Evolutionary conservation across 139 green algal species (phyloP).

Genomic region (Klebsormidium nitens): DNA sequence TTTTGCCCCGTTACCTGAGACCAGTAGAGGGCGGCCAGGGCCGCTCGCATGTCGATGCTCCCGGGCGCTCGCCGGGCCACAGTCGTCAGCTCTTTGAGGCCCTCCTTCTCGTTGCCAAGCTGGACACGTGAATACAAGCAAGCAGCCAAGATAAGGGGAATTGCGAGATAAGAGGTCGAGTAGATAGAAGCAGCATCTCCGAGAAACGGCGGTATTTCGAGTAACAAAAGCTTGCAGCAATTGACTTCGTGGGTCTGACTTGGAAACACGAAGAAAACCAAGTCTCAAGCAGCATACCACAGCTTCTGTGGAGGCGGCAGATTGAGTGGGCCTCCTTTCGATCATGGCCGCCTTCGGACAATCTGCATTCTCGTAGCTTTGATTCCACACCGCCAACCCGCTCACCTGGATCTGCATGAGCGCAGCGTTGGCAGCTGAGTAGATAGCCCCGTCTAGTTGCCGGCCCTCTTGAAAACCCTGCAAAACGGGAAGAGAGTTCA

Average conservation of each 20-base stretch:
- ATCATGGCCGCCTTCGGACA: too few species aligned
- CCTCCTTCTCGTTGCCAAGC: conserved; percentile 19
- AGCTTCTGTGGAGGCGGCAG: too few species aligned
- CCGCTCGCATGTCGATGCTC: conserved; percentile 70
- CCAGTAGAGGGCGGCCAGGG: conserved; percentile 74
- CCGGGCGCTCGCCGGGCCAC: conserved; percentile 68
- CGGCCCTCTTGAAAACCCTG: conserved; percentile 58
- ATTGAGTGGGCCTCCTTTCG: too few species aligned
- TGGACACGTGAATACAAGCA: background rate
- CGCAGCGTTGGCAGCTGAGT: conserved; percentile 52
- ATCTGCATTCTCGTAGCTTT: too few species aligned
- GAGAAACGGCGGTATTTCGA: too few species aligned
- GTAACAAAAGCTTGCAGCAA: too few species aligned
- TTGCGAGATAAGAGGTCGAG: background rate
- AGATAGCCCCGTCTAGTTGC: conserved; percentile 53
- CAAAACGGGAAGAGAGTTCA: background rate
- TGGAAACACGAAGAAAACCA: too few species aligned
- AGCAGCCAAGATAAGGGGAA: background rate
- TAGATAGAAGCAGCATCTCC: background rate
- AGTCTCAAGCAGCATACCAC: too few species aligned
- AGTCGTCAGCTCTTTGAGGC: conserved; percentile 49
- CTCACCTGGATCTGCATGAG: conserved; percentile 20
- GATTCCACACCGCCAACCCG: too few species aligned
- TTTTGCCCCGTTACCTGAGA: conserved; percentile 11
- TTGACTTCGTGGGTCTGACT: too few species aligned